Percentiles rank a stretch among this genome's conserved stretches.
phyloP scores from a whole-genome alignment of 2,329 filamentous ascomycete species.

The Paracorniculantispora psalliotae region DNA sequence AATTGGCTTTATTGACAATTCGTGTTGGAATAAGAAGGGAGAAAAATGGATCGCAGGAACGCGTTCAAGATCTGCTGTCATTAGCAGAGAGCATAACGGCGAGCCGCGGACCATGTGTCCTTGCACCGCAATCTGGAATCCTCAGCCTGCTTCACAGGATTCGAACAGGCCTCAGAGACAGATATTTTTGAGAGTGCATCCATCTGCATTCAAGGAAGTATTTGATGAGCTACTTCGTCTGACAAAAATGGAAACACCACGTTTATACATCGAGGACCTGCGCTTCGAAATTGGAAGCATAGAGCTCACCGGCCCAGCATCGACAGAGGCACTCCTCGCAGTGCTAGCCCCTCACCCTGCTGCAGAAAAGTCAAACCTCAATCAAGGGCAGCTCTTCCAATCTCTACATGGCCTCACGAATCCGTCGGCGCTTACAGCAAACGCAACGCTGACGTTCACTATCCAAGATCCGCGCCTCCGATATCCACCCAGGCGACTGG shows the following conservation, averaged over 20 bases:
- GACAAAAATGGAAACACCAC: constrained; percentile 55
- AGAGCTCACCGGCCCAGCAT: constrained; percentile 60
- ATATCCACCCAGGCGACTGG: constrained; percentile 62
- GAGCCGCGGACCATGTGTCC: constrained; percentile 60
- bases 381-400: constrained; percentile 46
- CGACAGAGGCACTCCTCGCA: constrained; percentile 71
- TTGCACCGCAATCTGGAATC: constrained; percentile 71
- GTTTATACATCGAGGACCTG: constrained; percentile 61
- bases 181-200: constrained; percentile 72
- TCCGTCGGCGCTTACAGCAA: constrained; percentile 62
- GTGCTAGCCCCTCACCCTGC: constrained; percentile 54
- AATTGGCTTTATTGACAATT: constrained; percentile 57
- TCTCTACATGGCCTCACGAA: constrained; percentile 58
- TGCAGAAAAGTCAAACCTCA: constrained; percentile 22
- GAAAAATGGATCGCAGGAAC: constrained; percentile 62
- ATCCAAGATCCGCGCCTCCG: constrained; percentile 74
- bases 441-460: constrained; percentile 67
- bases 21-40: constrained; percentile 59
- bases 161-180: constrained; percentile 32
- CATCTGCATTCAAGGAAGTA: constrained; percentile 67
- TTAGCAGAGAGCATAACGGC: constrained; percentile 51
- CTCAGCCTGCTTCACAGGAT: constrained; percentile 24
- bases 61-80: constrained; percentile 43
- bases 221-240: constrained; percentile 59
- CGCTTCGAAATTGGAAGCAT: constrained; percentile 62